Evolutionary conservation across 2,329 filamentous ascomycete species (phyloP), one percentile per base, ranked within the genome.

Genomic region (Aschersonia sp.): DNA sequence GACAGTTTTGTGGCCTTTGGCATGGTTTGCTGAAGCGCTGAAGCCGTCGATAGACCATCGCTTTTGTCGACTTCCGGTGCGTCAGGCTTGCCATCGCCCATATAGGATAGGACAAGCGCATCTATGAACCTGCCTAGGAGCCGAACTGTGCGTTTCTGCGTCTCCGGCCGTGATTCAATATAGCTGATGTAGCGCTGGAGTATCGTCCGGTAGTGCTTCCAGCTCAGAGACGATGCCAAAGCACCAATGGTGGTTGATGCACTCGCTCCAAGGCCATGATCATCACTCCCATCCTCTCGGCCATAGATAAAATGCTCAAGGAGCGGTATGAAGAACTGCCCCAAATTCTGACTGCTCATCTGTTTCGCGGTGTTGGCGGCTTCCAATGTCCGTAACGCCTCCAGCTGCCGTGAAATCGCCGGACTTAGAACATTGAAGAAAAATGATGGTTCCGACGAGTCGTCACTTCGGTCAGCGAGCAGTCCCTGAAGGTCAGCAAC

Each of bases 231-330:
- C 51, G 78, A 73, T 5, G 85, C 80, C 48, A 98, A 65, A 30
- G 75, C 72, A 2, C 85, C 83, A 50, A 98, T 83, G 0, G 88
- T 84, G 8, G 74, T 78, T n/a, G 88, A 83, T 5, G 90, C 82
- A 62, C 96, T 87, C 12, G 88, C 87, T 45, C 87, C 82, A 47
- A 97, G 72, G 45, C 88, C 90, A 55, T 94, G 85, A 37, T 87
- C 88, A 60, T 95, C 87, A 29, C 63, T 70, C 7, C 74, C 72
- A 44, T 87, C 85, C 5, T 77, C 78, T 50, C 84, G 79, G 50
- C 88, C 84, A 59, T 95, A 90, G 30, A 96, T 83, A 59, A 96
- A 97, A 60, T 96, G 89, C 60, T 98, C 92, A 8, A 97, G 72
- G 22, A 98, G 71, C 1, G 92, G 94, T 41, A 98, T 78, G 59